Conservation (phyloP, 1,284 basidiomycete genomes). For the Tilletia caries region DNA sequence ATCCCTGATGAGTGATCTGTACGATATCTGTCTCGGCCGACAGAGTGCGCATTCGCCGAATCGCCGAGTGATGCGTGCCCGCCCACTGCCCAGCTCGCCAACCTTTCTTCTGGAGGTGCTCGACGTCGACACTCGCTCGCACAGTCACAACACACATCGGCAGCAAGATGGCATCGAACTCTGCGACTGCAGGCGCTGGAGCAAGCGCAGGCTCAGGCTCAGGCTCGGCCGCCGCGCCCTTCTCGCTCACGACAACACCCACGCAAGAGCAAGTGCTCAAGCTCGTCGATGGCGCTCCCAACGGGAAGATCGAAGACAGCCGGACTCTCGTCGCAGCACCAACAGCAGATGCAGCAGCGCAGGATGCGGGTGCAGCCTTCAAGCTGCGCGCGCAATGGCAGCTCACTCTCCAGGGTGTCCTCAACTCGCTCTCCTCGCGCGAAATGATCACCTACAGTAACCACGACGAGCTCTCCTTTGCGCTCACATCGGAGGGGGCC, state of each 20-base stretch:
- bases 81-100: no score
- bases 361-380: slow-evolving; percentile 19
- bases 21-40: no score
- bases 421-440: slow-evolving; percentile 34
- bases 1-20: no score
- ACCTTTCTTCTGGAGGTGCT: no score
- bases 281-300: slow-evolving; percentile 31
- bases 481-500: slow-evolving; percentile 26
- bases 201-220: neutral
- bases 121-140: no score
- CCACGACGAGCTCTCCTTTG: slow-evolving; percentile 37
- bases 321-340: slow-evolving; percentile 30
- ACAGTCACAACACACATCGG: no score
- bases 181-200: neutral
- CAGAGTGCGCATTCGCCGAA: no score
- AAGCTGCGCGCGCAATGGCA: slow-evolving; percentile 49
- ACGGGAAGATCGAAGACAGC: slow-evolving; percentile 38
- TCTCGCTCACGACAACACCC: neutral
- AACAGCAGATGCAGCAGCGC: slow-evolving; percentile 9
- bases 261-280: slow-evolving; percentile 34
- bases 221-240: neutral
- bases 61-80: no score
- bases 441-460: slow-evolving; percentile 37
- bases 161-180: no score
- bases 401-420: slow-evolving; percentile 43